These are phyloP conservation scores for Aspergillus neotritici DNA, from an alignment of 2,329 filamentous ascomycete genomes.

Conservation along the genomic window DNA sequence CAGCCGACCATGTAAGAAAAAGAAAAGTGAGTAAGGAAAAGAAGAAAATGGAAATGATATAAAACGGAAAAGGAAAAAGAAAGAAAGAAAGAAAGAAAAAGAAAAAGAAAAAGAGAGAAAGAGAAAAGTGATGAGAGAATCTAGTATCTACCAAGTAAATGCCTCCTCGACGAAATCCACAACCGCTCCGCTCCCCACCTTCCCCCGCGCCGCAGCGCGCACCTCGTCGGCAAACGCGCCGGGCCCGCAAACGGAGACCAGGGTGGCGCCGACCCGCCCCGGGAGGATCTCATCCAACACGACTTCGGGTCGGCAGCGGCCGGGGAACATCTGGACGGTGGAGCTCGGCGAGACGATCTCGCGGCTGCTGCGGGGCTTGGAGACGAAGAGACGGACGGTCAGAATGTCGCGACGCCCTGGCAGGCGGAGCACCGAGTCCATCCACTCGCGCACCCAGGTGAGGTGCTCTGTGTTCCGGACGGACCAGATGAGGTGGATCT, in stretches of 20 bases:
- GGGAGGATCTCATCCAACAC: slow-evolving; percentile 54
- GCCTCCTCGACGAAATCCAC: slow-evolving; percentile 62
- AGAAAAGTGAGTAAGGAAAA: not conserved
- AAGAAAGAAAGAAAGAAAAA: slow-evolving; percentile 3
- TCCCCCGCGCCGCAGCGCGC: slow-evolving; percentile 47
- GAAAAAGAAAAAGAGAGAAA: not conserved
- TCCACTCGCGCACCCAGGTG: slow-evolving; percentile 60
- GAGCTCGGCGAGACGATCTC: slow-evolving; percentile 54
- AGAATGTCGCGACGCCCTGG: slow-evolving; percentile 55
- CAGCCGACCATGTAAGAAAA: too few relatives aligned
- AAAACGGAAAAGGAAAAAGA: not conserved
- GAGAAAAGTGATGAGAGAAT: slow-evolving; percentile 1
- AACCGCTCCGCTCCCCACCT: slow-evolving; percentile 47
- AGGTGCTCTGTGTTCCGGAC: slow-evolving; percentile 57
- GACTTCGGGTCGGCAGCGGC: slow-evolving; percentile 51
- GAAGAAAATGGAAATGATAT: slow-evolving; percentile 1
- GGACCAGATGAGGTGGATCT: slow-evolving; percentile 59
- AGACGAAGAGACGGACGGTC: slow-evolving; percentile 58
- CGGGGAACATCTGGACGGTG: slow-evolving; percentile 57
- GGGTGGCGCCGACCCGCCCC: slow-evolving; percentile 53
- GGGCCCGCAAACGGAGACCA: slow-evolving; percentile 59
- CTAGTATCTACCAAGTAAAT: slow-evolving; percentile 52
- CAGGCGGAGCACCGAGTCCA: slow-evolving; percentile 59
- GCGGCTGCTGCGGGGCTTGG: slow-evolving; percentile 50
- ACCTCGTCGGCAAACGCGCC: slow-evolving; percentile 60